phyloP scores from a whole-genome alignment of 306 rosid species.

The Pyrus bretschneideri region DNA sequence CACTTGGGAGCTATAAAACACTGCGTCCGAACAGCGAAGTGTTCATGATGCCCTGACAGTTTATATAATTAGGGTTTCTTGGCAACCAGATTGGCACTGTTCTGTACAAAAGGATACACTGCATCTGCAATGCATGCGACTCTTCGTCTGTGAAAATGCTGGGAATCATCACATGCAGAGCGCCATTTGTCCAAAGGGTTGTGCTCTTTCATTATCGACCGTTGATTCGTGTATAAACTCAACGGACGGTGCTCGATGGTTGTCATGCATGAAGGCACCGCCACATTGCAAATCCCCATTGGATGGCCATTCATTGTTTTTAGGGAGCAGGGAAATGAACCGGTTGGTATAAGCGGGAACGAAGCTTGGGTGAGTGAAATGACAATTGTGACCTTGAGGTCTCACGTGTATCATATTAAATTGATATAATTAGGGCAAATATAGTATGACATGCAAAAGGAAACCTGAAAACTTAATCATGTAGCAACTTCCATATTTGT shows the following conservation, averaged over 20 bases:
- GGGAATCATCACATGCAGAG: not conserved
- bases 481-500: not conserved
- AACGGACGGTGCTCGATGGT: not conserved
- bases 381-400: not conserved
- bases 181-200: not conserved
- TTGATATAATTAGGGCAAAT: not conserved
- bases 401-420: not conserved
- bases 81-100: not conserved
- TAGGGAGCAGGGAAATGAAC: not conserved
- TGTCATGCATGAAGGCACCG: not conserved
- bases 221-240: not conserved
- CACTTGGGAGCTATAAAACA: not conserved
- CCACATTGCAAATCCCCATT: not conserved
- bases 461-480: not conserved
- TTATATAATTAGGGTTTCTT: not conserved
- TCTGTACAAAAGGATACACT: not conserved
- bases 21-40: not conserved
- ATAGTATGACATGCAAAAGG: not conserved
- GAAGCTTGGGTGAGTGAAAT: not conserved
- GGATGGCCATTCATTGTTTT: not conserved
- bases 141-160: not conserved
- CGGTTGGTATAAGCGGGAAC: not conserved
- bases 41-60: not conserved
- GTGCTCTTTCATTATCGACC: not conserved
- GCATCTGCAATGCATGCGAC: not conserved